A percentile compares a stretch with the other conserved stretches of the same genome.
phyloP scores from a whole-genome alignment of 768 basidiomycete genomes.

The Trametes meyenii region DNA sequence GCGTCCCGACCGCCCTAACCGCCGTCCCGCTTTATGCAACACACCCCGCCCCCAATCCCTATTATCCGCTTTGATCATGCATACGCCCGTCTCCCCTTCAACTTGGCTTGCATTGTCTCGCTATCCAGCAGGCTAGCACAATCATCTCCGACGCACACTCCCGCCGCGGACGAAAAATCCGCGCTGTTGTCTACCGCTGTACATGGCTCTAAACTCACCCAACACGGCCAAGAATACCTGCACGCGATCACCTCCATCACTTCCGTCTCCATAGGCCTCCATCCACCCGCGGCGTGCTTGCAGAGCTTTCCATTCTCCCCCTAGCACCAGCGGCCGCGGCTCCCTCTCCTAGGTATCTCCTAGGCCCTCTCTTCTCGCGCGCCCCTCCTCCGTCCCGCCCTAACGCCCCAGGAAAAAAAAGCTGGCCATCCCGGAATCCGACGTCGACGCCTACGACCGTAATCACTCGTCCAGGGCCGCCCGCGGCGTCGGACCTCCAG shows the following conservation, averaged over 20 bases:
- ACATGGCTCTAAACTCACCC: background rate
- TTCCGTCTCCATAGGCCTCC: slow-evolving; percentile 5
- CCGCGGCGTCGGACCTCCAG: slow-evolving; percentile 1
- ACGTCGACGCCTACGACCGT: background rate
- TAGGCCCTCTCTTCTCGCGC: slow-evolving; percentile 8
- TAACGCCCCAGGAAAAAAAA: background rate
- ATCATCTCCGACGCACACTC: background rate
- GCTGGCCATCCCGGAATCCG: background rate
- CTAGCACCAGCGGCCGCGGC: slow-evolving; percentile 11
- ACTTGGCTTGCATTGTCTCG: slow-evolving; percentile 5
- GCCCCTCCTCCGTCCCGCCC: slow-evolving; percentile 9
- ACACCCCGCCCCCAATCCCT: slow-evolving; percentile 4
- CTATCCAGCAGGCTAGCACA: background rate
- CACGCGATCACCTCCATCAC: slow-evolving; percentile 15
- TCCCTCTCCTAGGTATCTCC: slow-evolving; percentile 13
- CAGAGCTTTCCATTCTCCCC: slow-evolving; percentile 27
- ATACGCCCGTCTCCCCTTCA: background rate
- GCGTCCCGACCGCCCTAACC: background rate
- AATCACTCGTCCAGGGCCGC: background rate
- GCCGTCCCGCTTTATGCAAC: slow-evolving; percentile 12
- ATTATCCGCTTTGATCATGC: slow-evolving; percentile 1
- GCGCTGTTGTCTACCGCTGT: background rate
- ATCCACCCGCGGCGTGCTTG: slow-evolving; percentile 24
- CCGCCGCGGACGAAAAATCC: slow-evolving; percentile 1
- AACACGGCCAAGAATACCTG: background rate